These are phyloP conservation scores for Tuber aestivum DNA, from an alignment of 495 filamentous ascomycete species.

Conservation along the genomic window DNA sequence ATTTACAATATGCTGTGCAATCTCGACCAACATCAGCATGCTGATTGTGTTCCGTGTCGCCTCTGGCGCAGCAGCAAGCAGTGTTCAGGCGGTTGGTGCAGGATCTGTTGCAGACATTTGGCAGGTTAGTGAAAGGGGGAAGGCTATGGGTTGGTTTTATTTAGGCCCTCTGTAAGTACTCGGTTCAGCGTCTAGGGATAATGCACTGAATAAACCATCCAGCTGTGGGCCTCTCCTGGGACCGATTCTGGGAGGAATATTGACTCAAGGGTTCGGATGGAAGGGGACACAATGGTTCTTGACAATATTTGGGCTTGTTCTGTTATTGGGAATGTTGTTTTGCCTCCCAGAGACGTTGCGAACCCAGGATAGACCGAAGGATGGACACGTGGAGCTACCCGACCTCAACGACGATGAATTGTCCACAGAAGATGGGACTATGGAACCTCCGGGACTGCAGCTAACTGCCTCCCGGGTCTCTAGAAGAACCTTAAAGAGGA, in stretches of 20 bases:
- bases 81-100: conserved; percentile 86
- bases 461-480: conserved; percentile 21
- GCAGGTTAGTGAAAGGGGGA: conserved; percentile 71
- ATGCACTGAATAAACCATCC: conserved; percentile 31
- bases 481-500: conserved; percentile 42
- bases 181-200: not conserved
- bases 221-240: conserved; percentile 68
- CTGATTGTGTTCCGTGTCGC: conserved; percentile 78
- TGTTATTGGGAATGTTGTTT: conserved; percentile 59
- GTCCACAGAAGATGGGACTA: not conserved
- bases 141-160: conserved; percentile 91
- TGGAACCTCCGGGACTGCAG: conserved; percentile 2
- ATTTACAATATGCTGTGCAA: conserved; percentile 66
- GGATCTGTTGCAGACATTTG: conserved; percentile 91
- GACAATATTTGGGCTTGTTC: conserved; percentile 63
- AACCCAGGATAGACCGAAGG: conserved; percentile 26
- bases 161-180: conserved; percentile 64
- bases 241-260: conserved; percentile 77
- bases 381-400: conserved; percentile 13
- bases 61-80: conserved; percentile 75
- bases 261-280: conserved; percentile 71
- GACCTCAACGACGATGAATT: conserved; percentile 3
- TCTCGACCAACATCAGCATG: conserved; percentile 73
- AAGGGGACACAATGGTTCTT: conserved; percentile 84
- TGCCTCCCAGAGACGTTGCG: conserved; percentile 65